Evolutionary conservation across 495 filamentous ascomycete genomes (phyloP).

Genomic region (Xylaria grammica): DNA sequence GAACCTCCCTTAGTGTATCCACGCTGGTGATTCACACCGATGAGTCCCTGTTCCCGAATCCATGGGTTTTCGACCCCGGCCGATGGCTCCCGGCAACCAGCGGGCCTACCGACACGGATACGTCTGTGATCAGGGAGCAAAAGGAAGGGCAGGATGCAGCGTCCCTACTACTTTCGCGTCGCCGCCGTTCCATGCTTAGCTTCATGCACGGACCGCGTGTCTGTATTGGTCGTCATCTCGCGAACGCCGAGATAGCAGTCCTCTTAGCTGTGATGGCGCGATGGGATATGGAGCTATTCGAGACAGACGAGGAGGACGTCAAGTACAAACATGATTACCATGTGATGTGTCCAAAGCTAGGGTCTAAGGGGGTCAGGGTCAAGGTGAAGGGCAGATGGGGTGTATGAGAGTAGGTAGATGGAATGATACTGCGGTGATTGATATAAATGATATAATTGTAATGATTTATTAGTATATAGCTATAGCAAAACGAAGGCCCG

Average conservation of each 20-base stretch:
- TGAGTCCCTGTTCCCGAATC: slow-evolving; percentile 40
- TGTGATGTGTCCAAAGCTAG: slow-evolving; percentile 38
- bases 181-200: slow-evolving; percentile 48
- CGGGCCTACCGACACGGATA: neutral
- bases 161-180: slow-evolving; percentile 4
- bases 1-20: slow-evolving; percentile 20
- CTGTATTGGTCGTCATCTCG: slow-evolving; percentile 45
- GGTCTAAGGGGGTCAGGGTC: slow-evolving; percentile 32
- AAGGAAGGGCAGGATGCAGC: slow-evolving; percentile 27
- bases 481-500: no score
- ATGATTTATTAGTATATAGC: no score
- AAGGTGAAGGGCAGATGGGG: neutral
- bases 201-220: slow-evolving; percentile 48
- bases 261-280: slow-evolving; percentile 30
- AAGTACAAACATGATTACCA: slow-evolving; percentile 41
- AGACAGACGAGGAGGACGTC: slow-evolving; percentile 26
- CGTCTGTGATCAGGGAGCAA: neutral
- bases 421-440: no score
- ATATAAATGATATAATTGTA: no score
- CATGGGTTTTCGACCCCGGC: slow-evolving; percentile 43
- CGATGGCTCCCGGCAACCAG: slow-evolving; percentile 41
- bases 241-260: slow-evolving; percentile 24
- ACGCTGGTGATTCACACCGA: slow-evolving; percentile 28
- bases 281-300: slow-evolving; percentile 34
- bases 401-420: no score